Evolutionary conservation across 345 rosid genomes (phyloP), one percentile per base, ranked within the genome.

Genomic region (Salix udensis): DNA sequence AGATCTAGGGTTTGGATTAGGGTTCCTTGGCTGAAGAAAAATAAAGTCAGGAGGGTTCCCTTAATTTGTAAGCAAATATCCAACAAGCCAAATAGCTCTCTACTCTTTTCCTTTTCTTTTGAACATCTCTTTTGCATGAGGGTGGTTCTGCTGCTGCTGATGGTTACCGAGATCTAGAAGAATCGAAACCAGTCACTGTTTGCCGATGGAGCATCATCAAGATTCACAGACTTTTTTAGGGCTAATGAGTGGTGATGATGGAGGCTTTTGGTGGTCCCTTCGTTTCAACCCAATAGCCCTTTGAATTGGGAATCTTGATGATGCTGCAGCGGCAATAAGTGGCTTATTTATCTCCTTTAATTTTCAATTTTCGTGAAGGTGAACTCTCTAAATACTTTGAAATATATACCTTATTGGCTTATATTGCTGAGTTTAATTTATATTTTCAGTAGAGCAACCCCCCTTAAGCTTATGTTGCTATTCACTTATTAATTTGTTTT

Each of bases 321-420:
- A 92, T 91, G 96, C 94, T 92, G 96, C 96, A 92, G 94, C 92
- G 87, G 90, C 96, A 82, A 88, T 91, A 79, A 82, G 82, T 88
- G 90, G 84, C 92, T 92, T 75, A 62, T 71, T 28, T 30, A 18
- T 67, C 40, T 37, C 46, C 37, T 21, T 37, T 30, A 36, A 36
- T 66, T 26, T 34, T 24, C 28, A 58, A n/a, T 16, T 39, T 15
- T n/a, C 12, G 72, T 65, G 48, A 67, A 83, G 72, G 77, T 74
- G 5, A 74, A 50, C 58, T 28, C 21, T 4, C 8, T 39, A 13
- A n/a, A 24, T 37, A 12, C 16, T 58, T 58, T n/a, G 14, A 58
- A n/a, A 23, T 3, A 23, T 58, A 58, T 10, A 58, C 14, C 28
- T 1, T 23, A n/a, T 23, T 58, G 14, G 46, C 46, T 42, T 42